Conservation (phyloP, 345 rosid species). For the Abelmoschus esculentus region DNA sequence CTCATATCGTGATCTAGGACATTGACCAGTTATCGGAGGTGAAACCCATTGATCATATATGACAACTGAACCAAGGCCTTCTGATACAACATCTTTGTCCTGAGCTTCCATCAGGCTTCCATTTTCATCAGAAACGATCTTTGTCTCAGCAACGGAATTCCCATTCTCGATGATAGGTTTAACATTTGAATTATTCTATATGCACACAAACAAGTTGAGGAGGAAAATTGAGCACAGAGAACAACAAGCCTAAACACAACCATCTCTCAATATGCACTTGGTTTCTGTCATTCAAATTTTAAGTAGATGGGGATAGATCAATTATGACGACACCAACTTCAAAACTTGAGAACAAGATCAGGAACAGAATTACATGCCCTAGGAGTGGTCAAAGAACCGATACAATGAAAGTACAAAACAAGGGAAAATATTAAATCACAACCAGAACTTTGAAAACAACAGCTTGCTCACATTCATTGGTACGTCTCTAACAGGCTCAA, state of each 20-base stretch:
- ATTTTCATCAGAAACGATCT: not conserved
- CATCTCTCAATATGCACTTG: not conserved
- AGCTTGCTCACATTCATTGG: conserved; percentile 42
- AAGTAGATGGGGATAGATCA: not conserved
- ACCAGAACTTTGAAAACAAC: not conserved
- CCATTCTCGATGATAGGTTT: not conserved
- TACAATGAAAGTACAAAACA: not conserved
- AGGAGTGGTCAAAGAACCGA: not conserved
- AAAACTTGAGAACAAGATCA: not conserved
- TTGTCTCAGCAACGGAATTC: not conserved
- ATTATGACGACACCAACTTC: not conserved
- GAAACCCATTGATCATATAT: not conserved
- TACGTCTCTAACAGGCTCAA: conserved; percentile 66
- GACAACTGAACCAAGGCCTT: not conserved
- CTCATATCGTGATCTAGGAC: not conserved
- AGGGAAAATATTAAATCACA: not conserved
- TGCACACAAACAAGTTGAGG: not conserved
- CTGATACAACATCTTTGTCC: not conserved
- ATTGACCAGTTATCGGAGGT: not conserved
- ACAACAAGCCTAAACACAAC: not conserved
- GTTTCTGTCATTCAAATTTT: not conserved
- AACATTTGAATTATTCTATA: not conserved
- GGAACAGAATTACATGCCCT: not conserved
- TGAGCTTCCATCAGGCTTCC: not conserved
- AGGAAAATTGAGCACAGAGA: not conserved